A percentile compares a stretch with the other conserved stretches of the same genome.
These are phyloP conservation scores for Alternaria sp. DNA, from an alignment of 2,329 filamentous ascomycete genomes.

Conservation along the genomic window DNA sequence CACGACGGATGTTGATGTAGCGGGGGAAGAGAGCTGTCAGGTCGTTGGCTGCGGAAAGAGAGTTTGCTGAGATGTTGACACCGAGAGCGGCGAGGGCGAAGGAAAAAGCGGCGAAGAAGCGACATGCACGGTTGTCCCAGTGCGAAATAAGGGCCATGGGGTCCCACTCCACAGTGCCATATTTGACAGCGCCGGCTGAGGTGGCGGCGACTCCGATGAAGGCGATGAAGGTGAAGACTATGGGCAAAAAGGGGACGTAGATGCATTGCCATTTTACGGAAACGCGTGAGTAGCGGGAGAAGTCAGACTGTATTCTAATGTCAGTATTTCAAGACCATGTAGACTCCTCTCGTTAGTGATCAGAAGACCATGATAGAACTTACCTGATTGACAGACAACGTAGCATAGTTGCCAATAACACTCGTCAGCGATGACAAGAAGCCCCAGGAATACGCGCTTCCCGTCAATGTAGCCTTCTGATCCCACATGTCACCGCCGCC, in stretches of 20 bases:
- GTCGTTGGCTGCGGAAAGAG: conserved; percentile 64
- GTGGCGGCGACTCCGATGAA: conserved; percentile 68
- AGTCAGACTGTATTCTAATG: conserved; percentile 60
- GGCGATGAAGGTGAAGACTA: conserved; percentile 63
- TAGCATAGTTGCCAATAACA: conserved; percentile 62
- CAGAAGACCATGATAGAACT: conserved; percentile 1
- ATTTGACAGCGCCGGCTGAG: conserved; percentile 63
- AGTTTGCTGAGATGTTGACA: conserved; percentile 64
- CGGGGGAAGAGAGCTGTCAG: conserved; percentile 62
- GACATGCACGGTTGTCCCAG: conserved; percentile 50
- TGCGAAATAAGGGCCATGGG: conserved; percentile 52
- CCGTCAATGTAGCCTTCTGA: conserved; percentile 57
- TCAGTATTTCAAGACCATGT: conserved; percentile 23
- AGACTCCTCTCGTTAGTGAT: not conserved
- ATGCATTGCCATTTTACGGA: conserved; percentile 60
- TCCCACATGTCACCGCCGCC: conserved; percentile 60
- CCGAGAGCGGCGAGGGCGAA: conserved; percentile 62
- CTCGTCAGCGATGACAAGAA: conserved; percentile 61
- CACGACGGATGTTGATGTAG: conserved; percentile 63
- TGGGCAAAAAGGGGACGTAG: conserved; percentile 61
- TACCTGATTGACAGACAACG: conserved; percentile 61
- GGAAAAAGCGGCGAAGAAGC: conserved; percentile 54
- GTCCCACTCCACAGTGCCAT: conserved; percentile 58
- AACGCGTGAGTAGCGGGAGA: conserved; percentile 62
- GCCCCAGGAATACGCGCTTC: conserved; percentile 63